These are phyloP conservation scores for Setaria viridis DNA, from an alignment of 202 grass and related monocot genomes.

Conservation along the genomic window DNA sequence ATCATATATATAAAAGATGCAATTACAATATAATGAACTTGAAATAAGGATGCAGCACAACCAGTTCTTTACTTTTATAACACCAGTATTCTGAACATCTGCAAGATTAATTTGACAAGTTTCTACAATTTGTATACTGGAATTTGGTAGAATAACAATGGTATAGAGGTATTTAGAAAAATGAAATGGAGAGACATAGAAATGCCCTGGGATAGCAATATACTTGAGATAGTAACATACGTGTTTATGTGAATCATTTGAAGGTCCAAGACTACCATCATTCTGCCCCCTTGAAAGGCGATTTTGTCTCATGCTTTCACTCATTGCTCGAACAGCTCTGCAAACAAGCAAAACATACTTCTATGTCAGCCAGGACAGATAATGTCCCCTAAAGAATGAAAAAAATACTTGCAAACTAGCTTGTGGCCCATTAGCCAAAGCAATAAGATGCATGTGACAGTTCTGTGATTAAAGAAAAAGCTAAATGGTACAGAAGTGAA, in stretches of 20 bases:
- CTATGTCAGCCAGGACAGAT: conserved; percentile 14
- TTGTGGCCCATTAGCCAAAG: conserved; percentile 5
- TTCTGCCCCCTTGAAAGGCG: conserved; percentile 58
- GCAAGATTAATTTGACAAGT: neutral
- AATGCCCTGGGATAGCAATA: neutral
- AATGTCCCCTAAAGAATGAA: conserved; percentile 19
- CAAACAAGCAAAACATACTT: conserved; percentile 45
- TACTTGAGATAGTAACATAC: conserved; percentile 46
- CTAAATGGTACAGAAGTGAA: neutral
- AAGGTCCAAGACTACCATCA: conserved; percentile 63
- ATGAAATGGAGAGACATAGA: neutral
- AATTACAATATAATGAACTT: neutral
- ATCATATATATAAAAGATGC: neutral
- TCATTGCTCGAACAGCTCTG: conserved; percentile 89
- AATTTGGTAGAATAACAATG: neutral
- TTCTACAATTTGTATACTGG: neutral
- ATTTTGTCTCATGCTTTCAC: conserved; percentile 87
- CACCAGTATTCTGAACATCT: neutral
- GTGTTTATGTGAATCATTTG: conserved; percentile 62
- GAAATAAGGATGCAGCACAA: neutral
- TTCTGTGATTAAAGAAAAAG: conserved; percentile 19
- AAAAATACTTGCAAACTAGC: conserved; percentile 12
- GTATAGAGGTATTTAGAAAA: neutral
- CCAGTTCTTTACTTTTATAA: neutral
- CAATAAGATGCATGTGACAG: neutral